phyloP scores from a whole-genome alignment of 2,329 filamentous ascomycete genomes.

The Aspergillus nomiae region DNA sequence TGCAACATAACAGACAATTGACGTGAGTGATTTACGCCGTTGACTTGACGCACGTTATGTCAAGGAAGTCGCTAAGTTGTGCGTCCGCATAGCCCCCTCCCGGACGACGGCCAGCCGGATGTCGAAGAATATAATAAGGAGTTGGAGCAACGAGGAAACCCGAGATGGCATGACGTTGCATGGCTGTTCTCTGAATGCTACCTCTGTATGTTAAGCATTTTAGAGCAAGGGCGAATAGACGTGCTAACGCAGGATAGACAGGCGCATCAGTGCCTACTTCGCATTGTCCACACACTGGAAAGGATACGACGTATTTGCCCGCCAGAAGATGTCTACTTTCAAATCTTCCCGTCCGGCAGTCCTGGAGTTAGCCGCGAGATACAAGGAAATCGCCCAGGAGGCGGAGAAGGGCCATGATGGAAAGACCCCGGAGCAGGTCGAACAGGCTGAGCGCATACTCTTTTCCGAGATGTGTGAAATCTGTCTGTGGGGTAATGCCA shows the following conservation, averaged over 20 bases:
- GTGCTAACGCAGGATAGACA: slow-evolving; percentile 44
- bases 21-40: slow-evolving; percentile 55
- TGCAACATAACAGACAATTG: slow-evolving; percentile 82
- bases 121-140: slow-evolving; percentile 84
- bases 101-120: slow-evolving; percentile 75
- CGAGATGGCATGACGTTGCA: slow-evolving; percentile 79
- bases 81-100: slow-evolving; percentile 60
- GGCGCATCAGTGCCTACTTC: slow-evolving; percentile 81
- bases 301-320: slow-evolving; percentile 82
- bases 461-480: slow-evolving; percentile 96
- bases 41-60: background rate
- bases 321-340: slow-evolving; percentile 90
- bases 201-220: slow-evolving; percentile 56
- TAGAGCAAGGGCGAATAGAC: background rate
- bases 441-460: slow-evolving; percentile 72
- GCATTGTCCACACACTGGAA: slow-evolving; percentile 79
- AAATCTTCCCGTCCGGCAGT: slow-evolving; percentile 86
- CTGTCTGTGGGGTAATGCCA: slow-evolving; percentile 96
- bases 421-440: slow-evolving; percentile 49
- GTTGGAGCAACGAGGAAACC: slow-evolving; percentile 69
- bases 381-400: slow-evolving; percentile 71
- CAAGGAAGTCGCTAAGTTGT: slow-evolving; percentile 2
- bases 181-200: slow-evolving; percentile 97
- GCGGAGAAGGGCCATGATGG: slow-evolving; percentile 55
- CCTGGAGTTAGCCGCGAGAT: slow-evolving; percentile 76